A percentile compares a stretch with the other conserved stretches of the same genome.
phyloP scores from a whole-genome alignment of 78 protist species.

The Dictyostelium firmibasis region DNA sequence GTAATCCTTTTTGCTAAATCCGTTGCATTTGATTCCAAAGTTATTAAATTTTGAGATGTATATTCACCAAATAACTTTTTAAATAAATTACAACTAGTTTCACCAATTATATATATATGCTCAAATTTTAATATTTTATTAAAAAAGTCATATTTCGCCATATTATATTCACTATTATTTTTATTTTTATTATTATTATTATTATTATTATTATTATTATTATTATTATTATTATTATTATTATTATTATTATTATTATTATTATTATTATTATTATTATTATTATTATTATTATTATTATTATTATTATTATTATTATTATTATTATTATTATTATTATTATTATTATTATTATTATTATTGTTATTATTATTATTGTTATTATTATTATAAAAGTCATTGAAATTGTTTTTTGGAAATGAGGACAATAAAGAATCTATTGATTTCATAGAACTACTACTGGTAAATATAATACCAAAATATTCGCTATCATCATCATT shows the following conservation, averaged over 20 bases:
- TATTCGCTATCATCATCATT: background rate
- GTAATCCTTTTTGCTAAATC: background rate
- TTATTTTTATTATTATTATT: background rate
- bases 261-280: background rate
- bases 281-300: background rate
- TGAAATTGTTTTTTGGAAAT: background rate
- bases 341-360: background rate
- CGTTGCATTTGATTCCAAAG: conserved; percentile 4
- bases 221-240: background rate
- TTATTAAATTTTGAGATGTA: background rate
- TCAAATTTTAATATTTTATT: background rate
- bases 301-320: background rate
- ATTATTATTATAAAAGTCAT: background rate
- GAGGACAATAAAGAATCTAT: background rate
- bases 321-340: background rate
- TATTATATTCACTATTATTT: background rate
- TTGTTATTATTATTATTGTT: background rate
- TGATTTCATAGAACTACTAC: conserved; percentile 12
- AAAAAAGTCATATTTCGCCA: background rate
- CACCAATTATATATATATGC: conserved; percentile 10
- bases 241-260: background rate
- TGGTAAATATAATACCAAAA: conserved; percentile 12
- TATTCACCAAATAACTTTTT: background rate
- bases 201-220: background rate
- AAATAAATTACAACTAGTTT: conserved; percentile 13